Evolutionary conservation across 2,329 filamentous ascomycete species (phyloP).

Genomic region (Sclerotinia glacialis): DNA sequence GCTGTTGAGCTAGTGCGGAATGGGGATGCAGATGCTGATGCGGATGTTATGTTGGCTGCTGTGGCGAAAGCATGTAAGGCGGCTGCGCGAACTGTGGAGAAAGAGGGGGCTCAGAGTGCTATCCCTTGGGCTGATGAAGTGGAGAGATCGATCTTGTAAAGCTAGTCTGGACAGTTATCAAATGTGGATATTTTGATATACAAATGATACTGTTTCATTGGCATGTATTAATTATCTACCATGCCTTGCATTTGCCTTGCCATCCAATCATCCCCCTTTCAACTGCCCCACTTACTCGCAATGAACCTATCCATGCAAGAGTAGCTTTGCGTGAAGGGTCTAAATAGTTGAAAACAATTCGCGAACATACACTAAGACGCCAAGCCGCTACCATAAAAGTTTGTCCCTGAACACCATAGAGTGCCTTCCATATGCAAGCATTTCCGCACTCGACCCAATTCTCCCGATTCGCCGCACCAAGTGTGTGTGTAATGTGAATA

Average conservation of each 20-base stretch:
- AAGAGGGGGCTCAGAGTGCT: constrained; percentile 60
- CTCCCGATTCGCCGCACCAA: constrained; percentile 22
- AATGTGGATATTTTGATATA: not conserved
- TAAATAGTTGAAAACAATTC: not conserved
- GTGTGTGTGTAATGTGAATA: constrained; percentile 17
- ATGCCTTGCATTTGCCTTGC: not conserved
- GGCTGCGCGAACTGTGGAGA: constrained; percentile 64
- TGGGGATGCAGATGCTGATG: constrained; percentile 42
- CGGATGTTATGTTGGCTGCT: constrained; percentile 42
- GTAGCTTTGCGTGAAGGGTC: constrained; percentile 4
- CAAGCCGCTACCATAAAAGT: constrained; percentile 5
- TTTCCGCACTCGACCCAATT: constrained; percentile 13
- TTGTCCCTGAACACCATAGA: constrained; percentile 18
- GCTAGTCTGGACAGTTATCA: not conserved
- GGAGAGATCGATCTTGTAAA: not conserved
- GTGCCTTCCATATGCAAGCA: constrained; percentile 21
- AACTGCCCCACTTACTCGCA: not conserved
- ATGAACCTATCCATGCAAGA: constrained; percentile 12
- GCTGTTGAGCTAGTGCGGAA: constrained; percentile 64
- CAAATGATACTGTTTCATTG: not conserved
- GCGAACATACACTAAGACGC: constrained; percentile 2
- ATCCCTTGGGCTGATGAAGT: constrained; percentile 64
- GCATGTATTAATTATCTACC: constrained; percentile 7
- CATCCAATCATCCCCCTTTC: constrained; percentile 4
- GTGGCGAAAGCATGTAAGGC: constrained; percentile 60